Percentiles rank a stretch among this genome's conserved stretches.
These are phyloP conservation scores for Litchi chinensis DNA, from an alignment of 345 rosid genomes.

Conservation along the genomic window DNA sequence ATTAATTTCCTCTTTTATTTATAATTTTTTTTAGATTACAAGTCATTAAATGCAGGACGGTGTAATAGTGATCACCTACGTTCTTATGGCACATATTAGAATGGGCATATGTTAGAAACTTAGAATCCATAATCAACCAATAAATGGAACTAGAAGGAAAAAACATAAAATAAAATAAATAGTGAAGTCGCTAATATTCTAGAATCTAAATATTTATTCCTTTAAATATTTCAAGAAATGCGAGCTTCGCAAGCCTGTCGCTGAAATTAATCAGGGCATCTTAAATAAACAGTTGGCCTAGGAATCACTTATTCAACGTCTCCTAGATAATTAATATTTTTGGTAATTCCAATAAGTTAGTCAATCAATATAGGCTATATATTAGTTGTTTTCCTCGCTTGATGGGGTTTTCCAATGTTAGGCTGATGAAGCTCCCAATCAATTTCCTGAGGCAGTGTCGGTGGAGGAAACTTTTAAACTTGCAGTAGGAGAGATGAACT, in stretches of 20 bases:
- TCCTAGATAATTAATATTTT: neutral
- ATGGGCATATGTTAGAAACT: too few species aligned
- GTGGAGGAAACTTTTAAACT: conserved; percentile 51
- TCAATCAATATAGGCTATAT: neutral
- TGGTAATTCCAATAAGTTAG: neutral
- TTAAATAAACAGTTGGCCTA: neutral
- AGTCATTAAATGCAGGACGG: too few species aligned
- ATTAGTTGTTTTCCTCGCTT: neutral
- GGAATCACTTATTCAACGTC: neutral
- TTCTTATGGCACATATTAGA: too few species aligned
- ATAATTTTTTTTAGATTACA: too few species aligned
- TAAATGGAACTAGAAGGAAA: too few species aligned
- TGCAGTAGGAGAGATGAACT: conserved; percentile 55
- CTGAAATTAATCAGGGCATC: neutral
- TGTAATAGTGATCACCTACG: too few species aligned
- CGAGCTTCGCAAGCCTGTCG: neutral
- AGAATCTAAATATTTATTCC: neutral
- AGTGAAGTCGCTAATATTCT: too few species aligned
- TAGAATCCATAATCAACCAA: too few species aligned
- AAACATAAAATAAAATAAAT: too few species aligned
- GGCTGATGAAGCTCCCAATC: conserved; percentile 32
- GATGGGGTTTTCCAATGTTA: conserved; percentile 9
- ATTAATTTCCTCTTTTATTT: too few species aligned
- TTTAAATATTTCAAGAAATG: neutral
- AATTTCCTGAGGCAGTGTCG: conserved; percentile 38